Evolutionary conservation across 2,329 filamentous ascomycete species (phyloP), one percentile per base, ranked within the genome.

Genomic region (Penicillium expansum): DNA sequence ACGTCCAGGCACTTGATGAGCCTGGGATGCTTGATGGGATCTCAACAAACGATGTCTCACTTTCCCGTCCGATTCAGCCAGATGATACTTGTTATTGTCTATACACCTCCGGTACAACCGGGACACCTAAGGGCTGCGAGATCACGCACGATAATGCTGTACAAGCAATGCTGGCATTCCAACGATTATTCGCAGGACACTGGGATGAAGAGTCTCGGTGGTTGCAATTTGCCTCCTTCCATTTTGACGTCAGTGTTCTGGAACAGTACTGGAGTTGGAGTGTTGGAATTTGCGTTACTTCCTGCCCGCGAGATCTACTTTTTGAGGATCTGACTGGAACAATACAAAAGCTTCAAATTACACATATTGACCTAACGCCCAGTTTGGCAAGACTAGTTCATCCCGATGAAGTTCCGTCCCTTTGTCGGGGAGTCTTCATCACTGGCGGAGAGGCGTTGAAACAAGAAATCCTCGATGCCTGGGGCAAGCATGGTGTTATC

Each of bases 201-300:
- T 96, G 91, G 90, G 82, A 88, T 39, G 67, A 79, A 0, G 70
- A 82, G 0, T 95, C 92, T 0, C 85, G 89, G 56, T 97, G 91
- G 88, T 79, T 97, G 0, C 93, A 97, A 69, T 97, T 97, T 69
- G 93, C 93, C 1, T 92, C 91, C 0, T 91, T 96, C 55, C 93
- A 96, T 72, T 97, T 97, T 59, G 93, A 97, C 66, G 92, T 97
- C 4, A 94, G 90, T 1, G 89, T 97, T 0, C 80, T 97, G 0
- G 92, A 97, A 69, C 92, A 96, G 67, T 97, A 93, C 71, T 97
- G 91, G 91, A 94, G 88, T 56, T 97, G 92, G 92, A 91, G 88
- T 29, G 89, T 94, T 0, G 92, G 92, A 1, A 92, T 97, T 27
- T 87, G 89, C 4, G 83, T 97, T 0, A 88, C 93, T 2, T 87